phyloP scores from a whole-genome alignment of 257 asterid genomes.

The Solanum pinnatisectum region DNA sequence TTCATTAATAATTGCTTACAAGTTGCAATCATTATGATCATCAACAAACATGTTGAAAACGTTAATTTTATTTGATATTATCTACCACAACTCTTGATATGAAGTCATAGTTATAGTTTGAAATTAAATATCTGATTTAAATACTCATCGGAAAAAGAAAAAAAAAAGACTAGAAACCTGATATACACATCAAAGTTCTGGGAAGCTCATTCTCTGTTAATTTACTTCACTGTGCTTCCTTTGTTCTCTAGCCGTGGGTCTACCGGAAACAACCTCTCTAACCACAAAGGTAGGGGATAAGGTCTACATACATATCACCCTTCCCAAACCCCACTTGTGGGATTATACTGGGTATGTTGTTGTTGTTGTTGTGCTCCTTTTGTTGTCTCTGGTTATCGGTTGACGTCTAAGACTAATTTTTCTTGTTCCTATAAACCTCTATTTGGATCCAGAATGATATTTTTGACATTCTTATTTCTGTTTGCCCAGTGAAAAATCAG shows the following conservation, averaged over 20 bases:
- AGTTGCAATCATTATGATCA: not conserved
- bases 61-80: not conserved
- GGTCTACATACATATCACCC: not conserved
- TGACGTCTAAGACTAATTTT: not conserved
- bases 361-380: not conserved
- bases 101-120: not conserved
- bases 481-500: constrained; percentile 64
- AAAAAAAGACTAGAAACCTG: not conserved
- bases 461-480: not conserved
- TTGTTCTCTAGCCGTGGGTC: not conserved
- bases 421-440: not conserved
- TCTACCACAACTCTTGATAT: not conserved
- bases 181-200: not conserved
- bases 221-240: not conserved
- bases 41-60: not conserved
- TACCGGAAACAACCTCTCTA: not conserved
- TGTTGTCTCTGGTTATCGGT: not conserved
- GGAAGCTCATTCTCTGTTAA: not conserved
- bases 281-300: not conserved
- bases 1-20: not conserved
- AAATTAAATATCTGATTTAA: not conserved
- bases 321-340: not conserved
- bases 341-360: not conserved
- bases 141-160: not conserved
- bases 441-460: not conserved